Conservation (phyloP, 768 basidiomycete species). For the Favolaschia claudopus region DNA sequence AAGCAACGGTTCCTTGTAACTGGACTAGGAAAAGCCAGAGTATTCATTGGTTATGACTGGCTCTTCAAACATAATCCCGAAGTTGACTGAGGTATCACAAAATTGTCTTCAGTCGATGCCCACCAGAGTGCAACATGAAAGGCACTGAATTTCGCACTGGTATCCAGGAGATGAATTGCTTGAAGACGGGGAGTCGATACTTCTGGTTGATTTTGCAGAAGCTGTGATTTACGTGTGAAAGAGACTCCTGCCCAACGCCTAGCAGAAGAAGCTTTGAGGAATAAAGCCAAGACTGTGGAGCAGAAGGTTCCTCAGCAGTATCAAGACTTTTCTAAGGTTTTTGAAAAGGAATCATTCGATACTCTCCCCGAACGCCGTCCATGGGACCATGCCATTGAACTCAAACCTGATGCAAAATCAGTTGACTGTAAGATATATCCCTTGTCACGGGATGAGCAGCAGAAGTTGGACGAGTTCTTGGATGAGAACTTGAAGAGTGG, state of each 20-base stretch:
- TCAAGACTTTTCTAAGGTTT: not conserved
- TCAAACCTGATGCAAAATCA: too few species aligned
- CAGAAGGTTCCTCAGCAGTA: not conserved
- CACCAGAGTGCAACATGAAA: not conserved
- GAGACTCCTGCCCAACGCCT: not conserved
- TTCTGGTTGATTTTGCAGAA: not conserved
- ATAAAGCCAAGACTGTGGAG: too few species aligned
- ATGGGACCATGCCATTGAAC: too few species aligned
- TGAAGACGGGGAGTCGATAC: not conserved
- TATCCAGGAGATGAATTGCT: not conserved
- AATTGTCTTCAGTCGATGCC: not conserved
- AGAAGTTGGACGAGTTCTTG: too few species aligned
- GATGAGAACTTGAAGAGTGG: too few species aligned
- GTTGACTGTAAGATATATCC: too few species aligned
- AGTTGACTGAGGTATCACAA: not conserved
- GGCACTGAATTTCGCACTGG: not conserved
- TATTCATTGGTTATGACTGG: not conserved
- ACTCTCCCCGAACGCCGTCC: too few species aligned
- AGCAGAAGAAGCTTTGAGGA: not conserved
- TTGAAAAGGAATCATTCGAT: not conserved
- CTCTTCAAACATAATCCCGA: not conserved
- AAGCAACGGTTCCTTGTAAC: too few species aligned
- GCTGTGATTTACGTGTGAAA: too few species aligned
- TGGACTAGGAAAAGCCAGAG: too few species aligned
- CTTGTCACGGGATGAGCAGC: too few species aligned